A percentile compares a stretch with the other conserved stretches of the same genome.
phyloP scores from a whole-genome alignment of 1,284 basidiomycete species.

The Ustilago lituana region DNA sequence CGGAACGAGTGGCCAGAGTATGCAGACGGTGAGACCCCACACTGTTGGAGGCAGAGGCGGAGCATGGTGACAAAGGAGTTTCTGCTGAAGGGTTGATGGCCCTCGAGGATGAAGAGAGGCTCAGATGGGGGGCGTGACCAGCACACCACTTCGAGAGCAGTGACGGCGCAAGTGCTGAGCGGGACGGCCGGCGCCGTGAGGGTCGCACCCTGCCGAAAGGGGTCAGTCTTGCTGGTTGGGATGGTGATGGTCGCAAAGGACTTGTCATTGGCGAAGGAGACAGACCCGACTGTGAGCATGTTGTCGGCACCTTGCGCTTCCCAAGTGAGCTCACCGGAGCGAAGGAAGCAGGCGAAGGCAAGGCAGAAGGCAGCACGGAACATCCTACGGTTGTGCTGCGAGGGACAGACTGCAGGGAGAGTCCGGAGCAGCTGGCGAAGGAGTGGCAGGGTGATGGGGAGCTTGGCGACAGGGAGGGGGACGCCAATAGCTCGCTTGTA shows the following conservation, averaged over 20 bases:
- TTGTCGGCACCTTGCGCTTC: neutral
- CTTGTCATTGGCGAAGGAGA: neutral
- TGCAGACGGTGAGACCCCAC: neutral
- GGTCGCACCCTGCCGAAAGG: neutral
- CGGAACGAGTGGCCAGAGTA: conserved; percentile 1
- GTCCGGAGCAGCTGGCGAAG: neutral
- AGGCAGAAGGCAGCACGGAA: neutral
- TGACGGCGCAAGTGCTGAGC: neutral
- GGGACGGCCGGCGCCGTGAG: neutral
- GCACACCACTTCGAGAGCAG: neutral
- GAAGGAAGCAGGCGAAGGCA: neutral
- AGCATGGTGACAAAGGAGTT: no score
- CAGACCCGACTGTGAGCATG: neutral
- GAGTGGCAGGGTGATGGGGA: neutral
- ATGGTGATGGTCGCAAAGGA: neutral
- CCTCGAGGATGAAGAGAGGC: no score
- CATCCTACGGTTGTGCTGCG: neutral
- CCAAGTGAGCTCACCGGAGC: neutral
- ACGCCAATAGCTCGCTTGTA: neutral
- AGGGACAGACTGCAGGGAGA: neutral
- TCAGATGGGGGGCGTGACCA: neutral
- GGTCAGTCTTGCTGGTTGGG: neutral
- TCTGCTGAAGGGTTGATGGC: no score
- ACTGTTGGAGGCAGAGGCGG: neutral
- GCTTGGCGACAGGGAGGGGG: neutral